A percentile compares a stretch with the other conserved stretches of the same genome.
Conservation (phyloP, 148 eudicot species). For the Dianthus caryophyllus region DNA sequence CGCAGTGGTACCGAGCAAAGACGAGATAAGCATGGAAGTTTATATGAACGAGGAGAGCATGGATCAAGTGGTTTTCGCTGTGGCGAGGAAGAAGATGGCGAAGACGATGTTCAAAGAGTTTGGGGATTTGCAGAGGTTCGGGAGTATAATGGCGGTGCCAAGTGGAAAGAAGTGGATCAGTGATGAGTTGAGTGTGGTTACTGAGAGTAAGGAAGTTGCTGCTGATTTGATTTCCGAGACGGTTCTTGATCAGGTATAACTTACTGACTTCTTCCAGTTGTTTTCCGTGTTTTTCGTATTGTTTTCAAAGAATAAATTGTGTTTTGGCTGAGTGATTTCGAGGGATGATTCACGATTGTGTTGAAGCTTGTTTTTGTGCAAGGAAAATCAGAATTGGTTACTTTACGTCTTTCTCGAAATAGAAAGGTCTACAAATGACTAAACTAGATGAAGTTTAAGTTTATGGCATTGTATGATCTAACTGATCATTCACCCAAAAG, state of each 20-base stretch:
- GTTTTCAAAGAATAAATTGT: too few relatives aligned
- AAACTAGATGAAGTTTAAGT: too few relatives aligned
- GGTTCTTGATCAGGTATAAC: slow-evolving; percentile 84
- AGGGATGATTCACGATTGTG: too few relatives aligned
- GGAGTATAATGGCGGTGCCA: slow-evolving; percentile 40
- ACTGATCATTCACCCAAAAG: too few relatives aligned
- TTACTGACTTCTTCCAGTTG: too few relatives aligned
- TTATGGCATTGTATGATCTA: too few relatives aligned
- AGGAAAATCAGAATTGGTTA: too few relatives aligned
- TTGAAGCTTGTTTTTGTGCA: too few relatives aligned
- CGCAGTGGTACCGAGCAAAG: slow-evolving; percentile 65
- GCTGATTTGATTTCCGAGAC: slow-evolving; percentile 69
- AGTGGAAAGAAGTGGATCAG: slow-evolving; percentile 75
- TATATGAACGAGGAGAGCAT: slow-evolving; percentile 92
- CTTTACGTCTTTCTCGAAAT: too few relatives aligned
- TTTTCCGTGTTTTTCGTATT: background rate
- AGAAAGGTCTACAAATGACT: too few relatives aligned
- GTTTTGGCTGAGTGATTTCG: too few relatives aligned
- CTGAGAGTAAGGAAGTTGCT: slow-evolving; percentile 94
- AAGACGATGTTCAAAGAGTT: slow-evolving; percentile 71
- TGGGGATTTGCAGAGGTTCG: slow-evolving; percentile 77
- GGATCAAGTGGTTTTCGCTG: slow-evolving; percentile 83
- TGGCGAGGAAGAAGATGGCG: slow-evolving; percentile 75
- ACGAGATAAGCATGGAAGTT: slow-evolving; percentile 82
- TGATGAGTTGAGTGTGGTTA: slow-evolving; percentile 61